Evolutionary conservation across 306 rosid species (phyloP), one percentile per base, ranked within the genome.

Genomic region (Dryas alaskensis): DNA sequence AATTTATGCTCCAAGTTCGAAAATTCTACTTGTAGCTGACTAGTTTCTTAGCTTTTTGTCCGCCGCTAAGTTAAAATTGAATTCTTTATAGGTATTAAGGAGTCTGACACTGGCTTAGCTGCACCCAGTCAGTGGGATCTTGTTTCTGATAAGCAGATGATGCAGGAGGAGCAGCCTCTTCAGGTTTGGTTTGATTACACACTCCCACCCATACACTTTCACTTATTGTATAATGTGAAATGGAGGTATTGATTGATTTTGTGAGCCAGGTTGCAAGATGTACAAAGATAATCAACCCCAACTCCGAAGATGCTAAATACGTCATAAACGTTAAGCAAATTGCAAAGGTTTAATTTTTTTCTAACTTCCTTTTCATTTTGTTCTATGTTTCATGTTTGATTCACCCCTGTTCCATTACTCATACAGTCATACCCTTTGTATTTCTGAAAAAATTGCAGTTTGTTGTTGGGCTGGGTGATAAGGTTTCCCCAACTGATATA

Each of bases 51-150:
- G 51, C 37, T 71, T 71, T 58, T 66, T 58, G 1, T 7, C 13
- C 31, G 54, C 11, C 11, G 54, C 4, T 2, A 31, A 25, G 66
- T 45, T 72, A 9, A 9, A 59, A 44, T 59, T 46, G 76, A 46
- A 46, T 19, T 9, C 37, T 55, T 37, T 80, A 60, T 67, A 95
- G 99, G 99, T 67, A 95, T 95, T 68, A 95, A 95, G 85, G 99
- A 95, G 81, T 95, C 99, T 69, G 99, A 95, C 81, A 95, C 99
- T 84, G 99, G 99, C 42, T 78, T 95, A 77, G 99, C 98, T 76
- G 99, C 98, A 60, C 99, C 99, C 59, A 95, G 99, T 81, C 99
- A 95, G 79, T 95, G 98, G 97, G 99, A 95, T 89, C 99, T 92
- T 77, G 98, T 95, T 67, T 95, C 99, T 45, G 99, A 95, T 81